These are phyloP conservation scores for Iberis pinnata DNA, from an alignment of 345 rosid genomes.

Conservation along the genomic window DNA sequence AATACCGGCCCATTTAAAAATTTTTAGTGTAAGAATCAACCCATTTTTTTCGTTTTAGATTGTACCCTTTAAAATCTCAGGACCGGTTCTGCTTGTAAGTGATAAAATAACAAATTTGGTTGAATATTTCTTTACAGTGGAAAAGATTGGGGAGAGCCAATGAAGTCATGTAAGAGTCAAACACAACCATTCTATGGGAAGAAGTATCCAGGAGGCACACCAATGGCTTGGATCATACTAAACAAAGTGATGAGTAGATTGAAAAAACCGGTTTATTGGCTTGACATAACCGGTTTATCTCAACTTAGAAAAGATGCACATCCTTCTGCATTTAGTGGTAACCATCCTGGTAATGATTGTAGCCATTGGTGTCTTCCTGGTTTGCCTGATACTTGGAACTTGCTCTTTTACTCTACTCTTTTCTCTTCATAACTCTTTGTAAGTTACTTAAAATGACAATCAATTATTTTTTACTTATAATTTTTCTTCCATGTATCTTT, in stretches of 20 bases:
- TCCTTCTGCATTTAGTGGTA: conserved; percentile 51
- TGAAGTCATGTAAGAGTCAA: conserved; percentile 50
- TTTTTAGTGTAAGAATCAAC: no score
- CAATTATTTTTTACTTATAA: no score
- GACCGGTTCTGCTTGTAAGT: no score
- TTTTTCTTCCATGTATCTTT: no score
- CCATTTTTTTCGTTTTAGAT: no score
- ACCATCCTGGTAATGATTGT: conserved; percentile 47
- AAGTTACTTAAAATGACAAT: no score
- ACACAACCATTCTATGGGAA: conserved; percentile 55
- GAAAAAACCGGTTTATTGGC: conserved; percentile 60
- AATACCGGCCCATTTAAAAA: no score
- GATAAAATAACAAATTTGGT: no score
- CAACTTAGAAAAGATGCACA: conserved; percentile 76
- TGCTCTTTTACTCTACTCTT: conserved; percentile 51
- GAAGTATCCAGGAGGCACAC: conserved; percentile 72
- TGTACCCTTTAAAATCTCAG: no score
- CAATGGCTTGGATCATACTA: conserved; percentile 55
- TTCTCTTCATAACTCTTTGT: no score
- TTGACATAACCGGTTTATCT: conserved; percentile 60
- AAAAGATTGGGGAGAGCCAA: conserved; percentile 69
- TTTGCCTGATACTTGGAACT: conserved; percentile 88
- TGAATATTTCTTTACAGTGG: no score
- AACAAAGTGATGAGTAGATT: conserved; percentile 65
- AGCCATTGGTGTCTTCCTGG: conserved; percentile 99